These are phyloP conservation scores for Lantana camara DNA, from an alignment of 257 asterid genomes.

Conservation along the genomic window DNA sequence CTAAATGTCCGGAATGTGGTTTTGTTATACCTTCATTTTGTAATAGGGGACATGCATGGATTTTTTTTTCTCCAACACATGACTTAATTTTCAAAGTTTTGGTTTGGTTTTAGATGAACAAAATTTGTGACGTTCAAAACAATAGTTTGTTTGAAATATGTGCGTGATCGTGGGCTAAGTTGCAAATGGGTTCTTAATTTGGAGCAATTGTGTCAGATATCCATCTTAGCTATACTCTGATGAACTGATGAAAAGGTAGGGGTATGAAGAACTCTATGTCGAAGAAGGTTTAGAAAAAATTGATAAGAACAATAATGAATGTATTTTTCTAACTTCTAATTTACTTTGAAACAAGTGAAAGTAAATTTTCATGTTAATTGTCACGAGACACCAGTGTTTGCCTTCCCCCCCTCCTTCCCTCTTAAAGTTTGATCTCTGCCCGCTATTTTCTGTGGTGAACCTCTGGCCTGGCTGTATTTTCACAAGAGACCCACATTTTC, in stretches of 20 bases:
- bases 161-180: too few relatives aligned
- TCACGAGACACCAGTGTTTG: too few relatives aligned
- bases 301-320: neutral
- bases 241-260: neutral
- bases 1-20: conserved; percentile 20
- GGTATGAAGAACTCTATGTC: neutral
- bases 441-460: too few relatives aligned
- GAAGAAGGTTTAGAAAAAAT: neutral
- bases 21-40: neutral
- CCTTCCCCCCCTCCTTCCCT: too few relatives aligned
- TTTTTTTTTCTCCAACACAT: conserved; percentile 1
- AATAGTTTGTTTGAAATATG: too few relatives aligned
- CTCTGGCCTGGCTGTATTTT: too few relatives aligned
- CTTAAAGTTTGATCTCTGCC: too few relatives aligned
- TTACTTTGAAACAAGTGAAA: too few relatives aligned
- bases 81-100: neutral
- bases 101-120: neutral
- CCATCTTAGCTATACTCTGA: neutral
- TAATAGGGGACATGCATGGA: neutral
- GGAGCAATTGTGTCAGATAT: neutral
- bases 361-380: too few relatives aligned
- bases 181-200: neutral
- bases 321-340: neutral
- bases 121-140: too few relatives aligned
- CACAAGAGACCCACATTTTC: neutral